phyloP scores from a whole-genome alignment of 2,329 filamentous ascomycete genomes.

The Botrytis elliptica region DNA sequence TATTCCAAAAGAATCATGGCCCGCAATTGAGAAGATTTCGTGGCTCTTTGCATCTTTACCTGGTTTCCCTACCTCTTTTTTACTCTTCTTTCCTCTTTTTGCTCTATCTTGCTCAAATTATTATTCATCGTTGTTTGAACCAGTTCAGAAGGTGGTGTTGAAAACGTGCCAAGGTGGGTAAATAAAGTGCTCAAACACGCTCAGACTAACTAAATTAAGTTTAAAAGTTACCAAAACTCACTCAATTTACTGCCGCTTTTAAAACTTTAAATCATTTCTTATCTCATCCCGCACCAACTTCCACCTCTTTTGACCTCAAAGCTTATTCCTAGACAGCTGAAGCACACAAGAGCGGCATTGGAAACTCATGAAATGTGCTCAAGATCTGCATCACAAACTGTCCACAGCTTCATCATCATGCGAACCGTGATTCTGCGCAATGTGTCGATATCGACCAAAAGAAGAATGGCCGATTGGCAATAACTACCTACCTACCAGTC shows the following conservation, averaged over 20 bases:
- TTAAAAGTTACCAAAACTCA: neutral
- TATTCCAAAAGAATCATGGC: neutral
- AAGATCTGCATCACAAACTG: neutral
- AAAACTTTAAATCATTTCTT: neutral
- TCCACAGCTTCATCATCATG: neutral
- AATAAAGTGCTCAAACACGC: conserved; percentile 22
- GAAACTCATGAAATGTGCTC: neutral
- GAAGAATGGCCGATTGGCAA: neutral
- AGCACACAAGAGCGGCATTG: neutral
- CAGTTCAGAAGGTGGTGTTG: neutral
- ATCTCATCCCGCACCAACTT: neutral
- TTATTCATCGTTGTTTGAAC: conserved; percentile 8
- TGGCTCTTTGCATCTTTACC: neutral
- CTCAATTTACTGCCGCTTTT: neutral
- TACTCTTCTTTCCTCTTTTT: neutral
- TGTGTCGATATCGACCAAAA: neutral
- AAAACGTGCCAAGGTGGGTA: conserved; percentile 8
- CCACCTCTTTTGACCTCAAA: neutral
- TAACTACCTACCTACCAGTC: neutral
- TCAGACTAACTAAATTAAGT: conserved; percentile 2
- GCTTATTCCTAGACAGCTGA: neutral
- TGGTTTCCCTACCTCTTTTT: neutral
- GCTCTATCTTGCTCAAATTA: conserved; percentile 13
- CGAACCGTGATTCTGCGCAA: neutral
- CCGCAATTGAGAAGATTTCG: neutral